Evolutionary conservation across 164 flowering plant genomes (phyloP), one percentile per base, ranked within the genome.

Genomic region (Akebia trifoliata): DNA sequence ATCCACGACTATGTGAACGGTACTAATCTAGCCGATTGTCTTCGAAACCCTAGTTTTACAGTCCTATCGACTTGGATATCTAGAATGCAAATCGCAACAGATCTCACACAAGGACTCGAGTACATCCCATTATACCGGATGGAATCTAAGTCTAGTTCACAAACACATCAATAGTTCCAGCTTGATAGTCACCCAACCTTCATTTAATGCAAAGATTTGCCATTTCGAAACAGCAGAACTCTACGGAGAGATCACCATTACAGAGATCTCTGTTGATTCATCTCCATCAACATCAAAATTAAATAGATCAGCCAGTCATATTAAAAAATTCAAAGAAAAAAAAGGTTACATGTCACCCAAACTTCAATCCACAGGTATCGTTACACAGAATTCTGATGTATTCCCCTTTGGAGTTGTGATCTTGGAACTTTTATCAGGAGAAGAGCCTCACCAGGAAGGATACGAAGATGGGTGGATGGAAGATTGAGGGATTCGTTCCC

Each of bases 331-430:
- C 20, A 70, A 76, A 45, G 96, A 93, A 21, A 74, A 84, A 8
- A 70, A 81, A 58, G 96, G 90, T 26, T 88, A 88, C 58, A 86
- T 88, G 93, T 72, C 96, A 52, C 90, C 90, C 35, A 90, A 88
- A 63, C 70, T 78, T 47, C 78, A 72, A 64, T 4, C 18, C 0
- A 66, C 61, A 0, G 89, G 93, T 6, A 24, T 69, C 0, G 64
- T 68, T 9, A 84, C 84, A 2, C 71, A 71, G 67, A 72, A 76
- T 39, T 56, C 71, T 4, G 93, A 86, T 50, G 87, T 88, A 4
- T 88, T 67, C 51, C 84, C 90, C 0, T 86, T 82, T 50, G 96
- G 96, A 36, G 88, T 88, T 8, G 87, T 86, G 75, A 3, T 86
- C 1, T 59, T 88, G 66, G 96, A 88, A 68, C 56, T 88, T 50